phyloP scores from a whole-genome alignment of 805 yeast species.

The Ogataea ganodermae region DNA sequence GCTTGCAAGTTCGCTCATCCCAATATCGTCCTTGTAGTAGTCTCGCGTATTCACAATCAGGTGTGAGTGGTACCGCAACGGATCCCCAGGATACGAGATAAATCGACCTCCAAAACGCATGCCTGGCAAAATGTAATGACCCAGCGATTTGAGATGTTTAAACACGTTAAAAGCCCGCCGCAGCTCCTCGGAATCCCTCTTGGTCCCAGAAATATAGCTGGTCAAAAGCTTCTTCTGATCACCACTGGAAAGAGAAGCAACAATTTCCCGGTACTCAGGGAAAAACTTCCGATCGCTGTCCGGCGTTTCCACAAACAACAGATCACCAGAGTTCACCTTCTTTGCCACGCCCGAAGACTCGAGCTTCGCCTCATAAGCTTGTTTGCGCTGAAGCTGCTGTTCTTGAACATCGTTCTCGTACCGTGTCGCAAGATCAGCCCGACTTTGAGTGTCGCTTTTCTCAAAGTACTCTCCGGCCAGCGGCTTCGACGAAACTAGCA shows the following conservation, averaged over 20 bases:
- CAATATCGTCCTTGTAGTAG: conserved; percentile 52
- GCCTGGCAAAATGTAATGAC: conserved; percentile 73
- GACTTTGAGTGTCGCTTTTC: neutral
- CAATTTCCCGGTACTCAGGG: neutral
- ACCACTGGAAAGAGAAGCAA: neutral
- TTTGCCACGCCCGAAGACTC: conserved; percentile 2
- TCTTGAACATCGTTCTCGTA: conserved; percentile 10
- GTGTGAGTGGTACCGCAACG: conserved; percentile 87
- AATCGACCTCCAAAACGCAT: conserved; percentile 87
- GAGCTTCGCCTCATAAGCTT: conserved; percentile 12
- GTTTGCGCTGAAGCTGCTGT: conserved; percentile 9
- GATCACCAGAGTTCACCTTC: conserved; percentile 8
- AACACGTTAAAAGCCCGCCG: conserved; percentile 24
- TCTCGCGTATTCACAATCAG: conserved; percentile 59
- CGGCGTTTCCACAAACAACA: conserved; percentile 24
- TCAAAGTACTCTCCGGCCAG: conserved; percentile 1
- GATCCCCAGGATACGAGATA: conserved; percentile 94
- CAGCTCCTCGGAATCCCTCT: conserved; percentile 8
- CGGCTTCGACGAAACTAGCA: conserved; percentile 9
- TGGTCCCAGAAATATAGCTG: conserved; percentile 2
- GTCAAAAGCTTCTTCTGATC: conserved; percentile 8
- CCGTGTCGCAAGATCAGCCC: conserved; percentile 10
- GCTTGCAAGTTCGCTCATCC: conserved; percentile 60
- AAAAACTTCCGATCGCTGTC: conserved; percentile 15
- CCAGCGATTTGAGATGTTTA: conserved; percentile 23